Evolutionary conservation across 345 rosid genomes (phyloP), one percentile per base, ranked within the genome.

Genomic region (Euphorbia lathyris): DNA sequence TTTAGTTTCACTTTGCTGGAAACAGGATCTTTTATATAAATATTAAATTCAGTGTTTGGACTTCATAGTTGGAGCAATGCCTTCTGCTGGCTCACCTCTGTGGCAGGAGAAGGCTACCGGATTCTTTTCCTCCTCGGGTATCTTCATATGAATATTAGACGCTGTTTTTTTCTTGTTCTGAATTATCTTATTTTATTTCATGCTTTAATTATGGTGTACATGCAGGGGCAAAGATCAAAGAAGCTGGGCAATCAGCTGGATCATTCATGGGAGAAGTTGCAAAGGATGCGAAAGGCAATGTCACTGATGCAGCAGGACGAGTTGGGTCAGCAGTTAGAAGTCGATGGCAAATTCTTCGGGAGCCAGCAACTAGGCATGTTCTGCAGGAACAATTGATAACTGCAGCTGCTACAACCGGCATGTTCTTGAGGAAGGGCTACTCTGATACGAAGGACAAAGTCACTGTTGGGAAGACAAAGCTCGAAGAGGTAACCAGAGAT

Each of bases 221-320:
- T 75, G 73, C 79, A 94, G 98, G 96, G 67, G 83, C 78, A 68
- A 94, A 87, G 85, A 80, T 94, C 48, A 91, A 83, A 81, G 90
- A 90, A 84, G 98, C 95, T 7, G 72, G 98, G 43, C 89, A 87
- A 76, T 78, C 91, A 7, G 97, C 98, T 10, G 96, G 97, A 68
- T 80, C 87, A 59, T 84, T 87, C 74, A 86, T 93, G 2, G 97
- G 87, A 16, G 97, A 84, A 79, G 97, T 87, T 7, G 97, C 97
- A 11, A 93, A 89, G 73, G 98, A 93, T 80, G 91, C 98, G 3
- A 94, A 91, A 84, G 97, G 88, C 32, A 91, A 94, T 73, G 98
- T 84, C 4, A 7, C 88, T 58, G 96, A 88, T 72, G 96, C 72
- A 51, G 95, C 98, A n/a, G 98, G 84, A 72, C 74, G 90, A 72